These are phyloP conservation scores for Plantago ovata DNA, from an alignment of 257 asterid species.

Conservation along the genomic window DNA sequence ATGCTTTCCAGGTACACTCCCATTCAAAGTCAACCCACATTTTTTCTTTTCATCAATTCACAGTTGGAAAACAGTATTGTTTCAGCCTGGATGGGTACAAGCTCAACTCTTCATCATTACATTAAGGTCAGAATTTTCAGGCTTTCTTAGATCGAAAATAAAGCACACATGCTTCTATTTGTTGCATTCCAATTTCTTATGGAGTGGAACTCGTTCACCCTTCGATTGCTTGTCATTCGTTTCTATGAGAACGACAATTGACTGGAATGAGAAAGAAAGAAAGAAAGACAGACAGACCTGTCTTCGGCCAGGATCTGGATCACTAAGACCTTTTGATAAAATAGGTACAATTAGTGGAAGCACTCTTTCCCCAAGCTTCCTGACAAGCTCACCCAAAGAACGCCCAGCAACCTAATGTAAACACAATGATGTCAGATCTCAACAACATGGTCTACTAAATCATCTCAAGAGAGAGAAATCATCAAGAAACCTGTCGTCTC, in stretches of 20 bases:
- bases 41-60: too few species aligned
- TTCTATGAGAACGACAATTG: background rate
- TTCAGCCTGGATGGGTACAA: too few species aligned
- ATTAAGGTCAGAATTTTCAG: too few species aligned
- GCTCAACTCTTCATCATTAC: too few species aligned
- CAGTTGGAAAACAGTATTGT: background rate
- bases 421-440: constrained; percentile 10
- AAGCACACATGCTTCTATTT: too few species aligned
- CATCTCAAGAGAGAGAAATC: constrained; percentile 16
- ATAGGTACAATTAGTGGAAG: constrained; percentile 93
- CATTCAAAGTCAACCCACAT: too few species aligned
- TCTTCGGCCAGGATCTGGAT: constrained; percentile 82
- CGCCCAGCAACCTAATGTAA: constrained; percentile 84
- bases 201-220: background rate
- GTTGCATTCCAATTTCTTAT: too few species aligned
- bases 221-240: background rate
- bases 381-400: constrained; percentile 94
- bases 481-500: constrained; percentile 77
- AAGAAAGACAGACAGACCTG: constrained; percentile 51
- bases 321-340: constrained; percentile 76
- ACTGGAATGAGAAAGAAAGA: constrained; percentile 8
- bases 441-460: constrained; percentile 16
- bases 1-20: too few species aligned
- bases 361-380: constrained; percentile 99
- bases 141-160: too few species aligned